These are phyloP conservation scores for Leishmania gerbilli DNA, from an alignment of 208 protist species.

Conservation along the genomic window DNA sequence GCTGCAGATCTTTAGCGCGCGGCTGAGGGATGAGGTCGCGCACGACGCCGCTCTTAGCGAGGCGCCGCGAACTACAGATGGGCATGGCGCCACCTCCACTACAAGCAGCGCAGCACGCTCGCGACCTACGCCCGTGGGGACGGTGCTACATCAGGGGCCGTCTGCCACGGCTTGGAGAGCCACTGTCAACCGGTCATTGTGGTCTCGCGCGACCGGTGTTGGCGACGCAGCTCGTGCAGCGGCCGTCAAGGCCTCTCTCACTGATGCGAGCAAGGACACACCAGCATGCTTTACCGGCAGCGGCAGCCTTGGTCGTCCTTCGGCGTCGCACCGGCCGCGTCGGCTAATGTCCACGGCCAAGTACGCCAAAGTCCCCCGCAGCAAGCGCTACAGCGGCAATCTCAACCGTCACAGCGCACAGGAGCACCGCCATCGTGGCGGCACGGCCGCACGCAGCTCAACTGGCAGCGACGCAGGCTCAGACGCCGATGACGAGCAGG, in stretches of 20 bases:
- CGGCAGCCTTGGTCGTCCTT: neutral
- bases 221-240: neutral
- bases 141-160: neutral
- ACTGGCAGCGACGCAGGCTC: slow-evolving; percentile 5
- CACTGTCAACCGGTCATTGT: neutral
- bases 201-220: neutral
- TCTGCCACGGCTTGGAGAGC: neutral
- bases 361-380: neutral
- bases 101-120: neutral
- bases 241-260: neutral
- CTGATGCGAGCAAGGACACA: neutral
- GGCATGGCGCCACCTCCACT: neutral
- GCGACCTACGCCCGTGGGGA: neutral
- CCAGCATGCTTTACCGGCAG: neutral
- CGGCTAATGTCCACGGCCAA: neutral
- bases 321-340: neutral
- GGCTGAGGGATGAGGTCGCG: neutral
- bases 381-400: neutral
- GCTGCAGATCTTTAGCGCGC: neutral
- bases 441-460: neutral
- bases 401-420: neutral
- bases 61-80: neutral
- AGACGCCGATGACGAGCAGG: neutral
- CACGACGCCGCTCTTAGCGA: neutral
- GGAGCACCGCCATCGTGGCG: neutral